A percentile compares a stretch with the other conserved stretches of the same genome.
These are phyloP conservation scores for Centrapalus pauciflorus DNA, from an alignment of 129 eudicot genomes.

Conservation along the genomic window DNA sequence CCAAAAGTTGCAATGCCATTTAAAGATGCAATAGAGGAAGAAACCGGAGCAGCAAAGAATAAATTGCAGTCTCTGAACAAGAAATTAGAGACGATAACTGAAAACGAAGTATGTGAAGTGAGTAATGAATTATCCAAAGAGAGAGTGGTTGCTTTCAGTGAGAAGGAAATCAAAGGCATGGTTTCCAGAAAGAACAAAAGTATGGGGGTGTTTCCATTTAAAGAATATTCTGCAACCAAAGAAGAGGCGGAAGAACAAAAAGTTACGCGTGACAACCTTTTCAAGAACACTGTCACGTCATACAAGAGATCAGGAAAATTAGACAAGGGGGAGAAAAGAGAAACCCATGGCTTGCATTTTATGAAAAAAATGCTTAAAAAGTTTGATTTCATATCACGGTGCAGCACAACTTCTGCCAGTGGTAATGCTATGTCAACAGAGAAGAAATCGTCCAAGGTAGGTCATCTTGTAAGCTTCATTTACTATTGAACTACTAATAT, in stretches of 20 bases:
- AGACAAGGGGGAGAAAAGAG: slow-evolving; percentile 22
- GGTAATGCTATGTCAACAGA: slow-evolving; percentile 25
- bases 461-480: slow-evolving; percentile 15
- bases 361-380: slow-evolving; percentile 59
- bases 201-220: slow-evolving; percentile 42
- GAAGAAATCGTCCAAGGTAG: slow-evolving; percentile 62
- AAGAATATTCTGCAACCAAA: slow-evolving; percentile 42
- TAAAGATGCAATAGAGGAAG: slow-evolving; percentile 27
- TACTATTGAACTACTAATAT: neutral
- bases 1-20: slow-evolving; percentile 36
- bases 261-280: slow-evolving; percentile 30
- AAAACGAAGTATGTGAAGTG: slow-evolving; percentile 39
- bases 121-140: slow-evolving; percentile 37
- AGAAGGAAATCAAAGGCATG: slow-evolving; percentile 29
- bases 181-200: slow-evolving; percentile 25
- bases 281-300: slow-evolving; percentile 22
- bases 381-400: slow-evolving; percentile 29
- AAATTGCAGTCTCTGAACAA: slow-evolving; percentile 45
- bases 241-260: slow-evolving; percentile 38
- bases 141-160: slow-evolving; percentile 41
- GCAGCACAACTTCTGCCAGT: slow-evolving; percentile 26
- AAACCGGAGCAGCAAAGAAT: slow-evolving; percentile 34
- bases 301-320: slow-evolving; percentile 9
- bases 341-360: slow-evolving; percentile 25
- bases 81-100: slow-evolving; percentile 53